Evolutionary conservation across 805 yeast genomes (phyloP).

Genomic region (Myxozyma vanderwaltii): DNA sequence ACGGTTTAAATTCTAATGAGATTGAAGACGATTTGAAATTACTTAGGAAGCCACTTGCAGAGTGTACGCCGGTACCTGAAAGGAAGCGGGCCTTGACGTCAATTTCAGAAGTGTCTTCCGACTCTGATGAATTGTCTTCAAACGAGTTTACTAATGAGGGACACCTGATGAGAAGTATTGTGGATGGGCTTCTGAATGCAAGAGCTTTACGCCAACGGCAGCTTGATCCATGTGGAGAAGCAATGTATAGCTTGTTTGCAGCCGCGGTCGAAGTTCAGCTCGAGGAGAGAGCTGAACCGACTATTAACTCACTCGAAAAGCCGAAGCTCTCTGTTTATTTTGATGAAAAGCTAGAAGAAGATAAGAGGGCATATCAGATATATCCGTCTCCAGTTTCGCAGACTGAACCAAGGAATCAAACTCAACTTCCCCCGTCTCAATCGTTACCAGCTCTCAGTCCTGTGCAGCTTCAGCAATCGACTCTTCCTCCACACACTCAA

Average conservation of each 20-base stretch:
- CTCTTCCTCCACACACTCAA: not conserved
- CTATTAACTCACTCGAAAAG: not conserved
- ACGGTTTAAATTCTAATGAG: not conserved
- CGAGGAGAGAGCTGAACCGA: not conserved
- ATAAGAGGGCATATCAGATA: not conserved
- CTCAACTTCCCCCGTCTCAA: not conserved
- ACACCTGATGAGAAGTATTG: not conserved
- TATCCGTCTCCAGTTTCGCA: not conserved
- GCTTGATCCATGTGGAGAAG: not conserved
- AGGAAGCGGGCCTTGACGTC: not conserved
- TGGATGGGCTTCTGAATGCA: conserved; percentile 7
- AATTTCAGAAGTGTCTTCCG: not conserved
- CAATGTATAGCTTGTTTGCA: conserved; percentile 2
- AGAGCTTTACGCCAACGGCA: conserved; percentile 1
- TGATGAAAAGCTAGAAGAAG: not conserved
- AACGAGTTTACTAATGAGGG: not conserved
- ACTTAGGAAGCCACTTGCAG: not conserved
- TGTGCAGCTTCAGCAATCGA: not conserved
- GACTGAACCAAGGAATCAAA: not conserved
- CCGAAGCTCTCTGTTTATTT: not conserved
- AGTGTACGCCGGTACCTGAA: not conserved
- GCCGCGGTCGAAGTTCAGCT: conserved; percentile 9
- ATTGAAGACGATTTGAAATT: conserved; percentile 2
- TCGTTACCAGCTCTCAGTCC: not conserved
- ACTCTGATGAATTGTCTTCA: not conserved